These are phyloP conservation scores for Albophoma yamanashiensis DNA, from an alignment of 2,329 filamentous ascomycete species.

Conservation along the genomic window DNA sequence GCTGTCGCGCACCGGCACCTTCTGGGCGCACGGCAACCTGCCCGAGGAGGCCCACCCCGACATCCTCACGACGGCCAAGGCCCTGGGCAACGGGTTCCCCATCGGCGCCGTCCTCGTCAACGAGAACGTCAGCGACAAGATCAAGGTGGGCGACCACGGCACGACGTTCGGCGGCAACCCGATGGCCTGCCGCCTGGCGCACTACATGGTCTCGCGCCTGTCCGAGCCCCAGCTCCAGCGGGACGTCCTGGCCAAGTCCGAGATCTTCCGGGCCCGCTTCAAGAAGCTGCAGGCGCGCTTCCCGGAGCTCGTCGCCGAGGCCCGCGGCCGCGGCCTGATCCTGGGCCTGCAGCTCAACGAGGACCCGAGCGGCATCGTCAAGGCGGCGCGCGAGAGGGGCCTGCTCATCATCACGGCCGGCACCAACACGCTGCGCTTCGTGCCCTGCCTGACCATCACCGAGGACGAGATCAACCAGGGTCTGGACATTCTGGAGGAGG, in stretches of 20 bases:
- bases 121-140: slow-evolving; percentile 27
- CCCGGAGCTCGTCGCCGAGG: slow-evolving; percentile 65
- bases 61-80: slow-evolving; percentile 88
- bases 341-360: slow-evolving; percentile 73
- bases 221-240: slow-evolving; percentile 59
- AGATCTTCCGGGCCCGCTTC: slow-evolving; percentile 38
- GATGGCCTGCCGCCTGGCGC: slow-evolving; percentile 70
- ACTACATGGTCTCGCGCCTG: slow-evolving; percentile 73
- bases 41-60: slow-evolving; percentile 81
- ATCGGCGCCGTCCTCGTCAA: slow-evolving; percentile 60
- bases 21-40: slow-evolving; percentile 80
- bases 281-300: slow-evolving; percentile 33
- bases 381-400: slow-evolving; percentile 77
- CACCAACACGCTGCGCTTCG: slow-evolving; percentile 83
- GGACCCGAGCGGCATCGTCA: slow-evolving; percentile 65
- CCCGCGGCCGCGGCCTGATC: slow-evolving; percentile 76
- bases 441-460: slow-evolving; percentile 74
- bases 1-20: slow-evolving; percentile 69
- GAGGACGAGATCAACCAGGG: slow-evolving; percentile 72
- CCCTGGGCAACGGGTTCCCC: slow-evolving; percentile 91
- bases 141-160: slow-evolving; percentile 66
- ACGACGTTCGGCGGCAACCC: slow-evolving; percentile 94
- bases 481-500: slow-evolving; percentile 62
- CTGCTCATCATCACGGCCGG: slow-evolving; percentile 87
- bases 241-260: slow-evolving; percentile 55